These are phyloP conservation scores for Sphaerobolus stellatus DNA, from an alignment of 1,284 basidiomycete species.

Conservation along the genomic window DNA sequence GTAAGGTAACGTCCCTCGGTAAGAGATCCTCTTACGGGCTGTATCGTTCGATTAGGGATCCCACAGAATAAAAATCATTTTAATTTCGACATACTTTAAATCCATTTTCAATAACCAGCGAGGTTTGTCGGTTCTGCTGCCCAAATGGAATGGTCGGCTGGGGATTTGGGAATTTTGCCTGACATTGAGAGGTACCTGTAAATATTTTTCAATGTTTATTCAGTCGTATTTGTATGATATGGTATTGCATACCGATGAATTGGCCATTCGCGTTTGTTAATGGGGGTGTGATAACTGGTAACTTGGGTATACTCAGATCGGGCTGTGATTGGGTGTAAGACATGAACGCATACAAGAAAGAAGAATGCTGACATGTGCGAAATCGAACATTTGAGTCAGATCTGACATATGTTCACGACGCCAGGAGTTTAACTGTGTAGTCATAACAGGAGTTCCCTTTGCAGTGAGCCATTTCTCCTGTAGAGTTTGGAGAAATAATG, in stretches of 20 bases:
- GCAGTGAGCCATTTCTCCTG: neutral
- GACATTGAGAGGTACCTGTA: slow-evolving; percentile 3
- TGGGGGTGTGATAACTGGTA: neutral
- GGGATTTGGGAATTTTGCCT: slow-evolving; percentile 4
- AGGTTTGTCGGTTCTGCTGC: slow-evolving; percentile 3
- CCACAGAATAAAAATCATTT: neutral
- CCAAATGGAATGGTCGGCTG: slow-evolving; percentile 3
- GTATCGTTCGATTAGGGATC: neutral
- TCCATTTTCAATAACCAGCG: slow-evolving; percentile 16
- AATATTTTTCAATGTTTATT: neutral
- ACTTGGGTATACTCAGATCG: neutral
- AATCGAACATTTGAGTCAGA: slow-evolving; percentile 23
- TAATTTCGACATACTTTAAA: slow-evolving; percentile 19
- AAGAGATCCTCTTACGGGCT: slow-evolving; percentile 17
- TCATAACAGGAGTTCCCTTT: slow-evolving; percentile 14
- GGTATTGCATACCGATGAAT: slow-evolving; percentile 6
- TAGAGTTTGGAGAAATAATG: neutral
- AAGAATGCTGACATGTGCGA: slow-evolving; percentile 9
- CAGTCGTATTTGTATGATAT: neutral
- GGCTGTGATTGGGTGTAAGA: neutral
- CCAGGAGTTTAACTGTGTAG: slow-evolving; percentile 20
- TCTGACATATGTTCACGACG: slow-evolving; percentile 21
- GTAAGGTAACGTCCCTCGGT: slow-evolving; percentile 24
- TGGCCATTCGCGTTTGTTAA: slow-evolving; percentile 2
- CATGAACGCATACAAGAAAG: neutral